phyloP scores from a whole-genome alignment of 768 basidiomycete species.

The Suillus weaverae region DNA sequence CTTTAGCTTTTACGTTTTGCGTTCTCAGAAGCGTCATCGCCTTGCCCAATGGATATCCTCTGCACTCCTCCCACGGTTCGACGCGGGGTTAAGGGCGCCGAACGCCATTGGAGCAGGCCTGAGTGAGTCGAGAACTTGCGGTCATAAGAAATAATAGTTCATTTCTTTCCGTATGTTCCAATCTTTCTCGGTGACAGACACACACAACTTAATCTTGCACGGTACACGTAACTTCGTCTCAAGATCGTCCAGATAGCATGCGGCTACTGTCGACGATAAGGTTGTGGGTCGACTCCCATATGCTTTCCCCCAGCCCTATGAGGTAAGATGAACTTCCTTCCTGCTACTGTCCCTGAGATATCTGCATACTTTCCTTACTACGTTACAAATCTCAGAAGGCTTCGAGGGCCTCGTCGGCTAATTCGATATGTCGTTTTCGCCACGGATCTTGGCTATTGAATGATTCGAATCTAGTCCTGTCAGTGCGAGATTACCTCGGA shows the following conservation, averaged over 20 bases:
- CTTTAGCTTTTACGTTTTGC: conserved; percentile 7
- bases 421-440: not conserved
- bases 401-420: not conserved
- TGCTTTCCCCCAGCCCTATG: not conserved
- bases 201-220: conserved; percentile 2
- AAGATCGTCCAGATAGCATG: too few species aligned
- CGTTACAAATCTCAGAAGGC: not conserved
- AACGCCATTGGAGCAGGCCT: not conserved
- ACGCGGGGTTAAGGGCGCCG: conserved; percentile 3
- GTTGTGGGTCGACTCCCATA: not conserved
- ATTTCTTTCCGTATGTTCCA: not conserved
- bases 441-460: not conserved
- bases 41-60: not conserved
- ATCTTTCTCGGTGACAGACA: not conserved
- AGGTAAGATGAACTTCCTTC: not conserved
- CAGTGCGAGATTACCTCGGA: not conserved
- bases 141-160: not conserved
- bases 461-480: not conserved
- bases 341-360: not conserved
- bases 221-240: not conserved
- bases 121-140: not conserved
- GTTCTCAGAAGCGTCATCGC: conserved; percentile 2
- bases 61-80: not conserved
- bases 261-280: not conserved
- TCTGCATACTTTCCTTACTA: not conserved